Evolutionary conservation across 306 rosid genomes (phyloP).

Genomic region (Comarum palustre): DNA sequence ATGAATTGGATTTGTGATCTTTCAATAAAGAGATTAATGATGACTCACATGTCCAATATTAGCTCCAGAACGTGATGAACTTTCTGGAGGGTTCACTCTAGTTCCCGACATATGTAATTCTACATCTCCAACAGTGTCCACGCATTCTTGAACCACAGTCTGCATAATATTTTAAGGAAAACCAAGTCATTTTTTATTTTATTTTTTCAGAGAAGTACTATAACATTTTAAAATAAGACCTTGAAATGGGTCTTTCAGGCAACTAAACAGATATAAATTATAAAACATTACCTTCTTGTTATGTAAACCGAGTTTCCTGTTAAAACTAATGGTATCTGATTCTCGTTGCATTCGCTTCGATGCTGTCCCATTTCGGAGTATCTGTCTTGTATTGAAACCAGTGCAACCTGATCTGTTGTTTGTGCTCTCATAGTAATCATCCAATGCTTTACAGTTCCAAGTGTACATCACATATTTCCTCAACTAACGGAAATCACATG

Average conservation of each 20-base stretch:
- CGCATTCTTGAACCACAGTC: conserved; percentile 25
- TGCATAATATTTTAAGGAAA: neutral
- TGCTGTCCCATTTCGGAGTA: conserved; percentile 40
- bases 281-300: conserved; percentile 48
- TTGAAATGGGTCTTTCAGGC: neutral
- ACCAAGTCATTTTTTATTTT: no score
- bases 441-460: conserved; percentile 52
- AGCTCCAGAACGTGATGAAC: neutral
- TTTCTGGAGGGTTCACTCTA: conserved; percentile 4
- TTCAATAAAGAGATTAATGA: neutral
- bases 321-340: conserved; percentile 34
- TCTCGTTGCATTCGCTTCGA: conserved; percentile 44
- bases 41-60: conserved; percentile 25
- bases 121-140: conserved; percentile 8
- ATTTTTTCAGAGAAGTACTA: neutral
- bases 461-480: conserved; percentile 94
- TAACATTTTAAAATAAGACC: neutral
- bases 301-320: conserved; percentile 40
- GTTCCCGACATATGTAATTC: neutral
- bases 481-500: conserved; percentile 49
- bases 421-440: conserved; percentile 28
- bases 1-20: conserved; percentile 7
- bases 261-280: conserved; percentile 5
- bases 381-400: conserved; percentile 40
- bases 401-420: conserved; percentile 42